Conservation (phyloP, 208 protist species). For the Trypanosoma scelopori region DNA sequence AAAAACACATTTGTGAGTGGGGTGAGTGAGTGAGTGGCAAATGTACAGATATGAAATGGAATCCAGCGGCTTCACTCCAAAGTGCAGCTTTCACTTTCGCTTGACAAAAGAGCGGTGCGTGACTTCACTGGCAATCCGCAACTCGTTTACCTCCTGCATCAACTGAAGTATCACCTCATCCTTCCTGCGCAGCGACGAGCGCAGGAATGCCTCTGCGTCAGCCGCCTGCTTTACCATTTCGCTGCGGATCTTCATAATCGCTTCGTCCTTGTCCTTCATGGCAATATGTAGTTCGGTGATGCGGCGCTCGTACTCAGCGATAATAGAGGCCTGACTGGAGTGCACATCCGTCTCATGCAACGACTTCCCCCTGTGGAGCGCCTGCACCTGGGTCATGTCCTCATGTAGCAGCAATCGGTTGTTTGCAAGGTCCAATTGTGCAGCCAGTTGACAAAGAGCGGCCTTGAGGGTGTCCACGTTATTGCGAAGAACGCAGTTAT, state of each 20-base stretch:
- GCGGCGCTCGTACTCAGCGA: slow-evolving; percentile 16
- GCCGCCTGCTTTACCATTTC: slow-evolving; percentile 1
- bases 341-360: neutral
- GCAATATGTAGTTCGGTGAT: slow-evolving; percentile 14
- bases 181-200: neutral
- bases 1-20: no score
- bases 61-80: neutral
- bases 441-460: slow-evolving; percentile 25
- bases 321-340: neutral
- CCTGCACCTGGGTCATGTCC: neutral
- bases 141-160: slow-evolving; percentile 5
- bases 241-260: neutral
- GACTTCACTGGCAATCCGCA: neutral
- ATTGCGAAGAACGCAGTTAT: slow-evolving; percentile 26
- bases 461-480: slow-evolving; percentile 46
- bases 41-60: no score
- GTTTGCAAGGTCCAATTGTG: slow-evolving; percentile 30
- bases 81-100: neutral
- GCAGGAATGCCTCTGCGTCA: neutral
- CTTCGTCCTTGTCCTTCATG: slow-evolving; percentile 21
- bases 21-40: no score
- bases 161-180: neutral
- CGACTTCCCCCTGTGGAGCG: neutral
- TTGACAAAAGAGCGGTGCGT: neutral
- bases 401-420: slow-evolving; percentile 17